Base-by-base conservation (phyloP, 2,329 filamentous ascomycete genomes). In the Curvularia verruculosa region DNA sequence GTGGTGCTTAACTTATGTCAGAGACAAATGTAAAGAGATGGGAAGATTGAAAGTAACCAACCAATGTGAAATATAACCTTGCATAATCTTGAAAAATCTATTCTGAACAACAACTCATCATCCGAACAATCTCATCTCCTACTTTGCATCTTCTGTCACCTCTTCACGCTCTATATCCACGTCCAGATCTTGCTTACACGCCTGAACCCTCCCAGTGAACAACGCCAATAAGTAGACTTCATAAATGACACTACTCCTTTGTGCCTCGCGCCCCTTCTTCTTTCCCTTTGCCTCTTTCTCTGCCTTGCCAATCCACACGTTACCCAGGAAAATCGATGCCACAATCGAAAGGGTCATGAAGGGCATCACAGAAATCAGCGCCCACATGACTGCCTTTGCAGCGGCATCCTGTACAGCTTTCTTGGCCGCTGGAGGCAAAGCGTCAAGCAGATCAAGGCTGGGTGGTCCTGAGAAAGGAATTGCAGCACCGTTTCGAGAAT, bases 311-410 rank as follows among this genome's bases (percentile, higher is more conserved):
- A 84, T 82, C 79, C 80, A 82, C 3, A 84, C 82, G 73, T 85
- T 84, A 0, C 83, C 83, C 58, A 84, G 61, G 15, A 78, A 75
- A 1, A 72, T 52, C n/a, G 78, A 76, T 3, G 80, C 76, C 3
- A 83, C 41, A 1, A 83, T 71, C 18, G 78, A 79, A 5, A 83
- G 54, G 34, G 74, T 81, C 75, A 88, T 80, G 55, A 89, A 82
- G 0, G 87, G 87, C 12, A 84, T 74, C 36, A 90, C 82, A 0
- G 85, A 78, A 37, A 88, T 80, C 64, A 87, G 87, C 0, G 86
- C 84, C 83, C 86, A 88, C 60, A 86, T 84, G n/a, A 89, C 84
- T 0, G 85, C 87, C 56, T 79, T 80, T 61, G 80, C 81, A 2
- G 81, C 83, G 5, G 75, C 75, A 8, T 78, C 69, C 3, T 78